Conservation (phyloP, 2,329 filamentous ascomycete species). For the Diaporthe vaccinii region DNA sequence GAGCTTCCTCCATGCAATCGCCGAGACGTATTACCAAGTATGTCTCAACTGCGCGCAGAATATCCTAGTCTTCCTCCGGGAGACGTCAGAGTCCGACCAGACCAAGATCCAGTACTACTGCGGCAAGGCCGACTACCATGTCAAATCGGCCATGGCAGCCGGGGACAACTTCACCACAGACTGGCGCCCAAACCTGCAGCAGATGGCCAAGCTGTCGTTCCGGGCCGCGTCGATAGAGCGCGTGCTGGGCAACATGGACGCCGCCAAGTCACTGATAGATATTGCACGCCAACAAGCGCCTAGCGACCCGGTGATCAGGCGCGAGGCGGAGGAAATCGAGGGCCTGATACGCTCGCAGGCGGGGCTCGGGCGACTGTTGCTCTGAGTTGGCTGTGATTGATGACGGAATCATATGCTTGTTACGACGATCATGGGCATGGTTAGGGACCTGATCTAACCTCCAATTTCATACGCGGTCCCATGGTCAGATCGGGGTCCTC, state of each 20-base stretch:
- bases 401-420: not conserved
- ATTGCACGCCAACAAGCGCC: slow-evolving; percentile 11
- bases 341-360: slow-evolving; percentile 14
- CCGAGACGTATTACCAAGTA: slow-evolving; percentile 28
- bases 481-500: no score
- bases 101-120: not conserved
- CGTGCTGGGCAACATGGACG: slow-evolving; percentile 11
- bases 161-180: not conserved
- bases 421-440: not conserved
- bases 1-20: not conserved
- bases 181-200: slow-evolving; percentile 26
- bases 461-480: not conserved
- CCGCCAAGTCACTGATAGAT: not conserved
- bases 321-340: slow-evolving; percentile 24
- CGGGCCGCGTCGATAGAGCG: slow-evolving; percentile 25
- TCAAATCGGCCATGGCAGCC: not conserved
- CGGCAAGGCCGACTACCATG: not conserved
- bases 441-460: not conserved
- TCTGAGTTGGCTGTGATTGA: not conserved
- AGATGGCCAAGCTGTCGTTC: slow-evolving; percentile 33
- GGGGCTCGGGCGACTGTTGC: slow-evolving; percentile 28
- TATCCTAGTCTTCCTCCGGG: slow-evolving; percentile 1
- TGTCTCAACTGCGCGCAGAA: slow-evolving; percentile 29
- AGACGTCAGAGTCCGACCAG: not conserved
- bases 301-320: slow-evolving; percentile 9